Evolutionary conservation across 148 eudicot genomes (phyloP).

Genomic region (Gaultheria prostrata): DNA sequence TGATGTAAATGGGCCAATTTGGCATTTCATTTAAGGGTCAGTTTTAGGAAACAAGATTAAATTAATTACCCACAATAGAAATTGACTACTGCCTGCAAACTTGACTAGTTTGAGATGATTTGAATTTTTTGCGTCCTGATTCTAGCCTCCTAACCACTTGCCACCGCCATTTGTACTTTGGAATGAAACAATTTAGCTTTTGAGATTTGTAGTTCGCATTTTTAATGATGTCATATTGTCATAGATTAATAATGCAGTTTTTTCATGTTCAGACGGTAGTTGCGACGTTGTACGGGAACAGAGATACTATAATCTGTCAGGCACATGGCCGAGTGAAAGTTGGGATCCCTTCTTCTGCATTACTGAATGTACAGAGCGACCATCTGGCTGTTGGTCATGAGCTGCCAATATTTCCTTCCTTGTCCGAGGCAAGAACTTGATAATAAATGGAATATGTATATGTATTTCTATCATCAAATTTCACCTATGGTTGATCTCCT

Average conservation of each 20-base stretch:
- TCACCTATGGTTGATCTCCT: conserved; percentile 13
- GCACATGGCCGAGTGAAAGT: conserved; percentile 58
- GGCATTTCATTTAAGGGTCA: not conserved
- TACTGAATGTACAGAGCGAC: conserved; percentile 73
- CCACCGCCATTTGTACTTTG: not conserved
- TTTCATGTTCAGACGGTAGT: conserved; percentile 43
- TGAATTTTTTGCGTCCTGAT: not conserved
- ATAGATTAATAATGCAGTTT: not conserved
- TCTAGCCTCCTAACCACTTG: not conserved
- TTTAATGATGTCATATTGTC: not conserved
- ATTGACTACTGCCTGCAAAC: not conserved
- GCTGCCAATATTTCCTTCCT: conserved; percentile 69
- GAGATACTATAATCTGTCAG: conserved; percentile 49
- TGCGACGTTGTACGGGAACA: conserved; percentile 60
- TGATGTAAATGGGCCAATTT: not conserved
- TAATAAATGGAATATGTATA: not conserved
- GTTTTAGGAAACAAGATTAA: not conserved
- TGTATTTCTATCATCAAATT: not conserved
- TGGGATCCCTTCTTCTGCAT: conserved; percentile 65
- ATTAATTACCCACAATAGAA: not conserved
- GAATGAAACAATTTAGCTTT: conserved; percentile 3
- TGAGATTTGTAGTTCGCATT: not conserved
- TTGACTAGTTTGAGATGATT: not conserved
- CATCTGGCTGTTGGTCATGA: conserved; percentile 64
- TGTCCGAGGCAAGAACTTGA: conserved; percentile 50